A percentile compares a stretch with the other conserved stretches of the same genome.
Evolutionary conservation across 495 filamentous ascomycete genomes (phyloP).

Genomic region (Darksidea phi): DNA sequence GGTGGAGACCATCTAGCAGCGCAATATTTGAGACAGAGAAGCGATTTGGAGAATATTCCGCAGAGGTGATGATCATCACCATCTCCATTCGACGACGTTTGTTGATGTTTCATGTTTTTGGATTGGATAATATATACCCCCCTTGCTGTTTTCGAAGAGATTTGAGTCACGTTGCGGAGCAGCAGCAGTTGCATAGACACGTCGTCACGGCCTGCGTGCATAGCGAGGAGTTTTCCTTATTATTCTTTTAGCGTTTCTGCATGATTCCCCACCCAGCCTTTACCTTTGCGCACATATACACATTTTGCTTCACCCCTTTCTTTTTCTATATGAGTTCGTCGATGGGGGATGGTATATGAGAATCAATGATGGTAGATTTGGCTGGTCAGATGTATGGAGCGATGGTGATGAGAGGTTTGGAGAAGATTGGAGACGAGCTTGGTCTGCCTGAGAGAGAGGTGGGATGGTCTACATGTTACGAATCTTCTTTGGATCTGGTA

Average conservation of each 20-base stretch:
- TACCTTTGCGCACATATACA: background rate
- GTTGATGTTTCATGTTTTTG: conserved; percentile 9
- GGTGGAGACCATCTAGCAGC: conserved; percentile 86
- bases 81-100: background rate
- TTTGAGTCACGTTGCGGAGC: too few species aligned
- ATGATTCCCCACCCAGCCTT: background rate
- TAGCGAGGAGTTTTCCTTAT: conserved; percentile 24
- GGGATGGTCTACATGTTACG: conserved; percentile 2
- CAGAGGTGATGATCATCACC: conserved; percentile 21
- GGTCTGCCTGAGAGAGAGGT: too few species aligned
- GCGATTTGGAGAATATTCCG: conserved; percentile 55
- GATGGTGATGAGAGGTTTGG: background rate
- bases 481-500: conserved; percentile 8
- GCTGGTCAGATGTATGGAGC: background rate
- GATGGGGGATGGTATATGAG: background rate
- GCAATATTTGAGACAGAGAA: conserved; percentile 75
- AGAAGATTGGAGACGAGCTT: background rate
- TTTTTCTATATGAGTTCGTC: background rate
- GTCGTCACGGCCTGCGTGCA: conserved; percentile 25
- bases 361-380: background rate
- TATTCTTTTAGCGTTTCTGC: background rate
- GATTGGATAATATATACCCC: conserved; percentile 8
- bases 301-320: background rate
- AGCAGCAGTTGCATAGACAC: background rate
- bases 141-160: background rate